Percentiles rank a stretch among this genome's conserved stretches.
Conservation (phyloP, 1,284 basidiomycete species). For the Irpex sp. region DNA sequence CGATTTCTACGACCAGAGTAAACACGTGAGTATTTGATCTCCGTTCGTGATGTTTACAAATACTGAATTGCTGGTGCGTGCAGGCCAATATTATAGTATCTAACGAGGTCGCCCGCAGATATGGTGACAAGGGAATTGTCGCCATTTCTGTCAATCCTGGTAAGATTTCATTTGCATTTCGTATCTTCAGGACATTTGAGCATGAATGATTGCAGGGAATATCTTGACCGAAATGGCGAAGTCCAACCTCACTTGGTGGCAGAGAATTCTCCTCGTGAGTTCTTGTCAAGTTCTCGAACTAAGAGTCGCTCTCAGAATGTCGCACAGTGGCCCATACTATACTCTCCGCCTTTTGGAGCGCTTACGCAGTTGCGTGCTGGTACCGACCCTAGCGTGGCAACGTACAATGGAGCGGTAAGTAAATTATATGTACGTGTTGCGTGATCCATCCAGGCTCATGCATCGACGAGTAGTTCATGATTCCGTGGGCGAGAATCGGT, state of each 20-base stretch:
- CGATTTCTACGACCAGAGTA: slow-evolving; percentile 35
- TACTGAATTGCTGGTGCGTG: neutral
- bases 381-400: slow-evolving; percentile 7
- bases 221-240: neutral
- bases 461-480: slow-evolving; percentile 26
- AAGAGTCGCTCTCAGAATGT: too few species aligned
- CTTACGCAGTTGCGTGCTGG: slow-evolving; percentile 10
- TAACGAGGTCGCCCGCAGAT: slow-evolving; percentile 24
- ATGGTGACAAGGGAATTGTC: slow-evolving; percentile 18
- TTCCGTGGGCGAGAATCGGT: slow-evolving; percentile 34
- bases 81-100: slow-evolving; percentile 31
- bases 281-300: too few species aligned
- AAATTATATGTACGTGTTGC: neutral
- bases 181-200: neutral
- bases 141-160: slow-evolving; percentile 14
- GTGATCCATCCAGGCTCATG: neutral
- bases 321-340: slow-evolving; percentile 10
- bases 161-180: neutral
- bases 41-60: too few species aligned
- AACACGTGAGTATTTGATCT: slow-evolving; percentile 26
- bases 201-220: neutral
- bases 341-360: slow-evolving; percentile 6
- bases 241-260: neutral
- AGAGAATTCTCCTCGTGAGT: too few species aligned
- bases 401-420: slow-evolving; percentile 2